These are phyloP conservation scores for Alternaria metachromatica DNA, from an alignment of 2,329 filamentous ascomycete genomes.

Conservation along the genomic window DNA sequence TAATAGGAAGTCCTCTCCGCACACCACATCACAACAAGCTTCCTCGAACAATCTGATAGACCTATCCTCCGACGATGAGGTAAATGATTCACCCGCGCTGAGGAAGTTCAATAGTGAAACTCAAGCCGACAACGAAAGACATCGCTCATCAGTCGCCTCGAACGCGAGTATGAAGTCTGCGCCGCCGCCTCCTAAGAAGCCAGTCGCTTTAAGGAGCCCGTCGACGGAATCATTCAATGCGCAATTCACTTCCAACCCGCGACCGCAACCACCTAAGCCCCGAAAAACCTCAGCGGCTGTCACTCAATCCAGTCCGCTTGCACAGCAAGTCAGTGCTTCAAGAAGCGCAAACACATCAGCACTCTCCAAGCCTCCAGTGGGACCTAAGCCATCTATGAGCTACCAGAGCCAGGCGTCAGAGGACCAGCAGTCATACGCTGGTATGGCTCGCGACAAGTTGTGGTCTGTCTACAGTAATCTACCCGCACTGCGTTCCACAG, in stretches of 20 bases:
- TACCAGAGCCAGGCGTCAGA: slow-evolving; percentile 19
- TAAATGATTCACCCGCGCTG: slow-evolving; percentile 20
- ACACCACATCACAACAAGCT: slow-evolving; percentile 32
- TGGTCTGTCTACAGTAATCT: slow-evolving; percentile 50
- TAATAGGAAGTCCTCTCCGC: slow-evolving; percentile 28
- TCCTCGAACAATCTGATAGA: slow-evolving; percentile 54
- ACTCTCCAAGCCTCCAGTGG: slow-evolving; percentile 40
- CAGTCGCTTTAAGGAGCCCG: slow-evolving; percentile 47
- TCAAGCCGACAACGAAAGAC: slow-evolving; percentile 17
- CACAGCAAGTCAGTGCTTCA: slow-evolving; percentile 28
- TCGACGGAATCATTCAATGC: slow-evolving; percentile 37
- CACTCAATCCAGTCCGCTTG: slow-evolving; percentile 36
- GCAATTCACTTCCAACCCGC: slow-evolving; percentile 34
- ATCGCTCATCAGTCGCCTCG: slow-evolving; percentile 25
- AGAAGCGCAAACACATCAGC: slow-evolving; percentile 38
- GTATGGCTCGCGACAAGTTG: slow-evolving; percentile 49
- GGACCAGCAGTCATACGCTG: slow-evolving; percentile 43
- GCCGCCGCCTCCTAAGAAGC: slow-evolving; percentile 43
- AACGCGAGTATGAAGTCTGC: slow-evolving; percentile 36
- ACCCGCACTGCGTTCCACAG: slow-evolving; percentile 41
- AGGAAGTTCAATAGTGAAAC: slow-evolving; percentile 39
- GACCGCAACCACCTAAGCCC: slow-evolving; percentile 44
- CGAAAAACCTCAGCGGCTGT: slow-evolving; percentile 34
- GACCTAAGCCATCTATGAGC: slow-evolving; percentile 35
- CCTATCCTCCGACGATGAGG: slow-evolving; percentile 54